Conservation (phyloP, 495 filamentous ascomycete species). For the Penicillium macrosclerotiorum region DNA sequence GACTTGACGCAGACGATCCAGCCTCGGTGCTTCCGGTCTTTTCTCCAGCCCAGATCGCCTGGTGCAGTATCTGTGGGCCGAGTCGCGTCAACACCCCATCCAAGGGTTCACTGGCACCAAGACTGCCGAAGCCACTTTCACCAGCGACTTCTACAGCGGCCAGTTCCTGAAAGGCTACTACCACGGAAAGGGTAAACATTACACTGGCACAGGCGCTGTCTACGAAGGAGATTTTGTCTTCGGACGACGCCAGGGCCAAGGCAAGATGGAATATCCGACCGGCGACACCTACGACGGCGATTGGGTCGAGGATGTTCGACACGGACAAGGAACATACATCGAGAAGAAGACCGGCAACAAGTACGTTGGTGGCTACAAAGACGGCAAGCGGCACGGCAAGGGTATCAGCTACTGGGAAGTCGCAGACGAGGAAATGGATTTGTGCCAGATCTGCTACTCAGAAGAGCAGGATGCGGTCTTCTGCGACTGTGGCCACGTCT, state of each 20-base stretch:
- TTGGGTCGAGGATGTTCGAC: slow-evolving; percentile 54
- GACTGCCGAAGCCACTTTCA: slow-evolving; percentile 47
- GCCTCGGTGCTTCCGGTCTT: slow-evolving; percentile 39
- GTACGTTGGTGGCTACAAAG: slow-evolving; percentile 62
- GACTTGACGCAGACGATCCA: too few species aligned
- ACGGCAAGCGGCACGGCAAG: slow-evolving; percentile 60
- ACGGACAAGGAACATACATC: slow-evolving; percentile 58
- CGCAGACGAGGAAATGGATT: slow-evolving; percentile 59
- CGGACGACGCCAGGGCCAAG: slow-evolving; percentile 52
- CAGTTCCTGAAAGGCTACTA: slow-evolving; percentile 48
- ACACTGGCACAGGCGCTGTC: slow-evolving; percentile 51
- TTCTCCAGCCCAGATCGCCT: slow-evolving; percentile 45
- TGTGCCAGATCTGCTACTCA: slow-evolving; percentile 66
- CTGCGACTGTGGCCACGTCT: slow-evolving; percentile 66
- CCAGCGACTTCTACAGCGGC: slow-evolving; percentile 46
- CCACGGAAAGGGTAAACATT: slow-evolving; percentile 52
- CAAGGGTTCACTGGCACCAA: slow-evolving; percentile 44
- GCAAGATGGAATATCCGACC: slow-evolving; percentile 58
- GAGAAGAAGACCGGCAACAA: slow-evolving; percentile 61
- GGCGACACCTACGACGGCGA: slow-evolving; percentile 63
- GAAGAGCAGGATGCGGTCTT: slow-evolving; percentile 61
- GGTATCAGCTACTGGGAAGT: slow-evolving; percentile 63
- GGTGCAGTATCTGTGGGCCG: slow-evolving; percentile 47
- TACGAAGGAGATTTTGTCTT: slow-evolving; percentile 57
- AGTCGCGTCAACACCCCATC: slow-evolving; percentile 43